A percentile compares a stretch with the other conserved stretches of the same genome.
These are phyloP conservation scores for Triticum dicoccoides DNA, from an alignment of 176 grass and related monocot species.

Conservation along the genomic window DNA sequence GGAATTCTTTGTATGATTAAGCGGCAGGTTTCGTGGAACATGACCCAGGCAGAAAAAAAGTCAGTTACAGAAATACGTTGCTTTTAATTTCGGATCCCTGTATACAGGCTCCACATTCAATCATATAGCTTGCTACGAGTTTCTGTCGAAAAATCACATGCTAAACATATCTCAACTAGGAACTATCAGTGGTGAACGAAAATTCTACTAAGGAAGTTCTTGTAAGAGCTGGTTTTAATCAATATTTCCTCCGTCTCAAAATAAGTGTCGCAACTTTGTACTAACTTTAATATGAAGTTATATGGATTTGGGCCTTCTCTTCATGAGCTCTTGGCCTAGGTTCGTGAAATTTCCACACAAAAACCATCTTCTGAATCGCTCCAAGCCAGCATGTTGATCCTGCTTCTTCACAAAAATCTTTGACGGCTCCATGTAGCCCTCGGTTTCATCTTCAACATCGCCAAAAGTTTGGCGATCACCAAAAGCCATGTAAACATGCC, in stretches of 20 bases:
- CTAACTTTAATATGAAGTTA: too few species aligned
- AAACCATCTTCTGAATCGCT: neutral
- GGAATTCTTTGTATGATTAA: neutral
- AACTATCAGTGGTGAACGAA: neutral
- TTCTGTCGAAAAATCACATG: neutral
- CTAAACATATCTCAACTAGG: neutral
- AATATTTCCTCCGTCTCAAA: too few species aligned
- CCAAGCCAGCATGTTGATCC: neutral
- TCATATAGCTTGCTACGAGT: neutral
- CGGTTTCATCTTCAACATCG: neutral
- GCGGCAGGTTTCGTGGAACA: neutral
- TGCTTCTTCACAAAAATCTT: conserved; percentile 32
- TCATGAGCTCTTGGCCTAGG: conserved; percentile 25
- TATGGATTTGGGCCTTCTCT: neutral
- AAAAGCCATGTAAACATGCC: too few species aligned
- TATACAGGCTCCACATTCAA: neutral
- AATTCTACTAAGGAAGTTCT: neutral
- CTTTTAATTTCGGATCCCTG: neutral
- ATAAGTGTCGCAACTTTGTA: too few species aligned
- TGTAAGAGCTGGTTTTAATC: too few species aligned
- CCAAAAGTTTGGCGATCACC: neutral
- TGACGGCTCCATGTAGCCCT: conserved; percentile 12
- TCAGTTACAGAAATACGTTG: neutral
- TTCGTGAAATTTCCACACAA: conserved; percentile 18
- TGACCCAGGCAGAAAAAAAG: neutral